phyloP scores from a whole-genome alignment of 2,329 filamentous ascomycete species.

The Nannizziopsis arthrosporioides region DNA sequence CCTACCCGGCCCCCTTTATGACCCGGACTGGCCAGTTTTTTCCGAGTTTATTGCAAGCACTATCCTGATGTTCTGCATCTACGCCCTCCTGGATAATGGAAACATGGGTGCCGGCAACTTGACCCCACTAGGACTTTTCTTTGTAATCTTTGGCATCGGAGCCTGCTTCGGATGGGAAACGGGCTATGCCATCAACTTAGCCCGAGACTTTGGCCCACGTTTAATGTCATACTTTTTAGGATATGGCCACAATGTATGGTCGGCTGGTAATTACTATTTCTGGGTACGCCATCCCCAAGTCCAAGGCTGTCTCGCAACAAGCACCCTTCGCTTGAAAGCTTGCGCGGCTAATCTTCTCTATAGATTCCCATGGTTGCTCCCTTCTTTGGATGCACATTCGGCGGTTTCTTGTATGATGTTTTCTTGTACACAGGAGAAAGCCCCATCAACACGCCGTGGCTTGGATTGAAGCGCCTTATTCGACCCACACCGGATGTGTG shows the following conservation, averaged over 20 bases:
- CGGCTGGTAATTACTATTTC: conserved; percentile 58
- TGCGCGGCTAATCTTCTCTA: not conserved
- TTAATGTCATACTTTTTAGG: conserved; percentile 56
- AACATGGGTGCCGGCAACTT: conserved; percentile 45
- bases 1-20: conserved; percentile 53
- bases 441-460: conserved; percentile 55
- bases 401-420: conserved; percentile 55
- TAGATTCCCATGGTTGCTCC: conserved; percentile 62
- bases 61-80: conserved; percentile 60
- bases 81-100: conserved; percentile 46
- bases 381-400: conserved; percentile 52
- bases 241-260: conserved; percentile 57
- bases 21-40: conserved; percentile 57
- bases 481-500: conserved; percentile 17
- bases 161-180: conserved; percentile 67
- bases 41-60: conserved; percentile 58
- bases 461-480: conserved; percentile 49
- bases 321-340: not conserved
- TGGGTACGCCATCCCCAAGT: conserved; percentile 43
- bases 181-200: conserved; percentile 63
- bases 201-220: conserved; percentile 59
- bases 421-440: conserved; percentile 60
- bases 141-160: conserved; percentile 61
- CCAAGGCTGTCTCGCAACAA: conserved; percentile 1
- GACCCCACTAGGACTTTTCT: conserved; percentile 54